phyloP scores from a whole-genome alignment of 495 filamentous ascomycete species.

The Aspergillus carlsbadensis region DNA sequence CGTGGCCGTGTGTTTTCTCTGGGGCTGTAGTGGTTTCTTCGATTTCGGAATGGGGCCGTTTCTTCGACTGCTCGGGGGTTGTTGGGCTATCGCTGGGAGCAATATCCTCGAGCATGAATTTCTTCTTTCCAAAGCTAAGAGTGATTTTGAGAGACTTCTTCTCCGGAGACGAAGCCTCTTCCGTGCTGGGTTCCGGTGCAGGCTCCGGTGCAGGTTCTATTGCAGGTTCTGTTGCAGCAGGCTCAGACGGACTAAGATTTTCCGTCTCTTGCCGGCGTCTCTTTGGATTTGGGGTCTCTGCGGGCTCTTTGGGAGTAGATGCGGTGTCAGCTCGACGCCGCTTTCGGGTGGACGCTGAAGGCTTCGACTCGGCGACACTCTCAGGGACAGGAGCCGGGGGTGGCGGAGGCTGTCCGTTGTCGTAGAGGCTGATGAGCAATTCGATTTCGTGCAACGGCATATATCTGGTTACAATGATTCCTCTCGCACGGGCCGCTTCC shows the following conservation, averaged over 20 bases:
- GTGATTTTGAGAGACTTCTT: conserved; percentile 12
- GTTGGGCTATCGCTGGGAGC: neutral
- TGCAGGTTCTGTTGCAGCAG: neutral
- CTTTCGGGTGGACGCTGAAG: conserved; percentile 16
- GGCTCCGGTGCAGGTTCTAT: neutral
- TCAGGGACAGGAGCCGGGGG: neutral
- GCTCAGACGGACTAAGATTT: neutral
- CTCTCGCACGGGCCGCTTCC: conserved; percentile 18
- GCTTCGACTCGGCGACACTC: neutral
- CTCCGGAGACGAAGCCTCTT: neutral
- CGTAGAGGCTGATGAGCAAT: conserved; percentile 15
- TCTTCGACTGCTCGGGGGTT: conserved; percentile 8
- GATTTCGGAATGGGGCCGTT: conserved; percentile 19
- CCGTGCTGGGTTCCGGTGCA: neutral
- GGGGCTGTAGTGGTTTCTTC: neutral
- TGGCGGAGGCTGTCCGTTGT: conserved; percentile 5
- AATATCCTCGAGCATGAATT: neutral
- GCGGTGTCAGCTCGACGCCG: conserved; percentile 14
- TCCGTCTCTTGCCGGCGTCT: conserved; percentile 15
- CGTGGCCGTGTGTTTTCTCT: neutral
- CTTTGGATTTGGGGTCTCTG: conserved; percentile 8
- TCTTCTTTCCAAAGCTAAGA: conserved; percentile 4
- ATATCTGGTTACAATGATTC: conserved; percentile 15
- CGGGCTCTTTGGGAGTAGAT: neutral
- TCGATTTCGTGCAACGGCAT: conserved; percentile 17